A percentile compares a stretch with the other conserved stretches of the same genome.
Evolutionary conservation across 2,329 filamentous ascomycete species (phyloP).

Genomic region (Trichoderma sp.): DNA sequence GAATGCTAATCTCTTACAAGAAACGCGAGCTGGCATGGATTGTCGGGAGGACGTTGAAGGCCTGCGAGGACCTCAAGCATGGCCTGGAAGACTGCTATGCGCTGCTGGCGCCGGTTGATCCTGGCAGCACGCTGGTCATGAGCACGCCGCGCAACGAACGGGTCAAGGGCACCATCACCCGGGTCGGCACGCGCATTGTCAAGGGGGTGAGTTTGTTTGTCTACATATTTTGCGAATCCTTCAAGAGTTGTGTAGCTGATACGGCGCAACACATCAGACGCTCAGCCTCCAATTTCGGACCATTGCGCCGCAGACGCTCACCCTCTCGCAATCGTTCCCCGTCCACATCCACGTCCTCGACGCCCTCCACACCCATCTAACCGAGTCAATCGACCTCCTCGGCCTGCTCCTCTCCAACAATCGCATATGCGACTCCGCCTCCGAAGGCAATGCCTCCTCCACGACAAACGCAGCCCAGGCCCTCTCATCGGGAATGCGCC

Average conservation of each 20-base stretch:
- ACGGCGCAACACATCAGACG: slow-evolving; percentile 53
- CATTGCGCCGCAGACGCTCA: slow-evolving; percentile 57
- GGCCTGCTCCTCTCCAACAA: slow-evolving; percentile 65
- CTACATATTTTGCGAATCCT: too few species aligned
- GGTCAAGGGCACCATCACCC: slow-evolving; percentile 89
- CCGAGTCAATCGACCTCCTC: slow-evolving; percentile 80
- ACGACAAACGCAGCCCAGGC: slow-evolving; percentile 57
- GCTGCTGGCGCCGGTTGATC: slow-evolving; percentile 81
- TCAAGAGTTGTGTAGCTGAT: background rate
- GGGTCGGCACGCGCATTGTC: slow-evolving; percentile 86
- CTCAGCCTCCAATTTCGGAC: slow-evolving; percentile 77
- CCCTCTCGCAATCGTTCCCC: slow-evolving; percentile 52
- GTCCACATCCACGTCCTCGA: slow-evolving; percentile 71
- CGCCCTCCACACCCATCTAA: slow-evolving; percentile 75
- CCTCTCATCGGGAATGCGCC: slow-evolving; percentile 59
- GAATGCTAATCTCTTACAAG: slow-evolving; percentile 45
- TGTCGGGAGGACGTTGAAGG: slow-evolving; percentile 52
- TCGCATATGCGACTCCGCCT: background rate
- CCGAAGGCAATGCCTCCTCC: slow-evolving; percentile 55
- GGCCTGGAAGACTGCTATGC: slow-evolving; percentile 88
- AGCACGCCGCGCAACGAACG: slow-evolving; percentile 85
- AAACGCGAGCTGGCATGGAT: slow-evolving; percentile 60
- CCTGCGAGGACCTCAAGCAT: slow-evolving; percentile 56
- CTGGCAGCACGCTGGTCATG: slow-evolving; percentile 85
- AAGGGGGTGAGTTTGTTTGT: slow-evolving; percentile 70